Evolutionary conservation across 371 early-diverging fungal genomes (phyloP), one percentile per base, ranked within the genome.

Genomic region (Mortierella sp.): DNA sequence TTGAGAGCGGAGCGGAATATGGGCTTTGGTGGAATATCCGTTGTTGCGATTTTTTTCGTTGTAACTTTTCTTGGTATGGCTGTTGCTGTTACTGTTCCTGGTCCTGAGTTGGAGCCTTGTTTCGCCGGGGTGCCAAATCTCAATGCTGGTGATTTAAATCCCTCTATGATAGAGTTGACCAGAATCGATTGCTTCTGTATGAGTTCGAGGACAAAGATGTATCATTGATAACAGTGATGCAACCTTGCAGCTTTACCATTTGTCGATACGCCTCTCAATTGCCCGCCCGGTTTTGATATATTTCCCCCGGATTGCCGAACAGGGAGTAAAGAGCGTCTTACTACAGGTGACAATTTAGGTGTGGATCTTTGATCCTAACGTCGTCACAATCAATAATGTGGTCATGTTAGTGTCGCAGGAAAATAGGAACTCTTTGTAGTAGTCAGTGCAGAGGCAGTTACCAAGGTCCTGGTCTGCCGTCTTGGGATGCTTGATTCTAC

Each of bases 1-100:
- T 78, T 78, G 70, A 78, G 50, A 1, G 78, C 78, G 1, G 78
- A 73, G 32, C 74, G 70, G 32, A 73, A 68, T 10, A 55, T 38
- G 5, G 70, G 74, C 32, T 73, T 72, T 3, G 67, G 59, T n/a
- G 41, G 45, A 0, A 43, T 36, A 10, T n/a, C 6, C 9, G 24
- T 48, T 5, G 43, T 24, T 11, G 11, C 36, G 36, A 9, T 40
- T 59, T 58, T 64, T 40, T 38, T 32, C 4, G 65, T 19, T 28
- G 45, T 24, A 0, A 65, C 38, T 41, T 55, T 55, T 9, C 45
- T 4, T 36, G 65, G 50, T 58, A 62, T 22, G 5, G 47, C 45
- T 10, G 47, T 19, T 1, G 62, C 43, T 62, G 13, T 24, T 10
- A 47, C 16, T 11, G 62, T 24, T 62, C 4, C 13, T 55, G 58